A percentile compares a stretch with the other conserved stretches of the same genome.
Evolutionary conservation across 2,329 filamentous ascomycete species (phyloP).

Genomic region (Apiospora kogelbergensis): DNA sequence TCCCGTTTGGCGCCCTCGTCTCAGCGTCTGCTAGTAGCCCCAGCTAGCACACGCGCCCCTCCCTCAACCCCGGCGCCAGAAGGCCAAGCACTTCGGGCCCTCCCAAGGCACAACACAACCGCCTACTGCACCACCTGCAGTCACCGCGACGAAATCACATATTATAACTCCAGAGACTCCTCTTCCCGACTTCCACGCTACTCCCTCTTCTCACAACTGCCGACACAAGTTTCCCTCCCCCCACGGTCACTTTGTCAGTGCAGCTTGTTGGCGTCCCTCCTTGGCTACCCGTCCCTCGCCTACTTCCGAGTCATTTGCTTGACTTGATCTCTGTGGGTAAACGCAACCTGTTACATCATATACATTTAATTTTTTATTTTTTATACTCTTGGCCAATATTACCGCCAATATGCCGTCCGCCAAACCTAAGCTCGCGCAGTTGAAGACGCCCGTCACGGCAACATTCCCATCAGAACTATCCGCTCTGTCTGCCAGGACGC

Average conservation of each 20-base stretch:
- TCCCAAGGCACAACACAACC: conserved; percentile 9
- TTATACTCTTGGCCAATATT: conserved; percentile 11
- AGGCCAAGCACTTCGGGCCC: conserved; percentile 10
- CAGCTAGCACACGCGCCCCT: conserved; percentile 18
- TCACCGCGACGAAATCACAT: conserved; percentile 19
- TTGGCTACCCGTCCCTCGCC: conserved; percentile 24
- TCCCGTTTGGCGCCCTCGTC: conserved; percentile 33
- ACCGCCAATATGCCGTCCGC: conserved; percentile 45
- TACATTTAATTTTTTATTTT: conserved; percentile 16
- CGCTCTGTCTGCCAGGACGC: conserved; percentile 67
- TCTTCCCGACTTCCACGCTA: conserved; percentile 21
- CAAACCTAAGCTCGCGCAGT: conserved; percentile 61
- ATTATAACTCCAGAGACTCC: conserved; percentile 32
- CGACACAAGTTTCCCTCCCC: conserved; percentile 25
- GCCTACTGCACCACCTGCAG: conserved; percentile 7
- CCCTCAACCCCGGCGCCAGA: conserved; percentile 24
- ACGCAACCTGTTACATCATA: conserved; percentile 17
- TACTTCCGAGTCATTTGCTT: conserved; percentile 44
- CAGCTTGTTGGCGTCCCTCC: conserved; percentile 33
- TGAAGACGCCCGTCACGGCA: conserved; percentile 62
- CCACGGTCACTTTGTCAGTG: conserved; percentile 38
- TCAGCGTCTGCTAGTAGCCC: conserved; percentile 26
- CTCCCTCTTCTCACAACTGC: conserved; percentile 33
- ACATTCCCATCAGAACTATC: conserved; percentile 62
- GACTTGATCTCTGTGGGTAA: conserved; percentile 32